Evolutionary conservation across 2,329 filamentous ascomycete species (phyloP).

Genomic region (Elsinoe perseae): DNA sequence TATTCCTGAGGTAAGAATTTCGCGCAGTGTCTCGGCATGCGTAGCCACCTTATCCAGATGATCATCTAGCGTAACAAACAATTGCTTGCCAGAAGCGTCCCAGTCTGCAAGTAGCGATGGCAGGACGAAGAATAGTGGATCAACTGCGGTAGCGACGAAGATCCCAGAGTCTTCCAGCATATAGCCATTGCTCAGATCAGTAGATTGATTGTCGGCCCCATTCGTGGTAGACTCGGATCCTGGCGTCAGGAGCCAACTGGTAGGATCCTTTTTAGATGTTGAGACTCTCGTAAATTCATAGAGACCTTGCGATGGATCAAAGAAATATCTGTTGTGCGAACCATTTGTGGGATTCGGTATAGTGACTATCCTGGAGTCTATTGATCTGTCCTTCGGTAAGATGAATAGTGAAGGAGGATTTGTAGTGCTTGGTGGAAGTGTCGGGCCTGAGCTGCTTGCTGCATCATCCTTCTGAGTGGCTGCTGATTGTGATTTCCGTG

Average conservation of each 20-base stretch:
- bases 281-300: slow-evolving; percentile 55
- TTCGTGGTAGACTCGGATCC: slow-evolving; percentile 11
- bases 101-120: slow-evolving; percentile 53
- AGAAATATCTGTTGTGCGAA: slow-evolving; percentile 46
- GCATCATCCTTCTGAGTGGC: slow-evolving; percentile 17
- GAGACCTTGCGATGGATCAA: slow-evolving; percentile 51
- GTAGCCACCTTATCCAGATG: slow-evolving; percentile 57
- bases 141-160: slow-evolving; percentile 75
- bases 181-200: slow-evolving; percentile 35
- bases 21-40: slow-evolving; percentile 50
- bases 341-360: slow-evolving; percentile 48
- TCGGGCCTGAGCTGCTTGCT: slow-evolving; percentile 17
- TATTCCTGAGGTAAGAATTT: slow-evolving; percentile 41
- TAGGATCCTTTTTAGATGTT: slow-evolving; percentile 42
- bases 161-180: slow-evolving; percentile 63
- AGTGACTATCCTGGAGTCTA: slow-evolving; percentile 48
- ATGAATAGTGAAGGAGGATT: slow-evolving; percentile 50
- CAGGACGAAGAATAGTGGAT: slow-evolving; percentile 75
- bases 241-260: slow-evolving; percentile 49
- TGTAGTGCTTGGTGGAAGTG: slow-evolving; percentile 31
- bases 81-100: slow-evolving; percentile 47
- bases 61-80: slow-evolving; percentile 64
- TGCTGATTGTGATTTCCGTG: slow-evolving; percentile 20
- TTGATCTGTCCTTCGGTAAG: slow-evolving; percentile 46
- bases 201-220: slow-evolving; percentile 13